Conservation (phyloP, 108 stramenopile species). For the Nitzschia sp. region DNA sequence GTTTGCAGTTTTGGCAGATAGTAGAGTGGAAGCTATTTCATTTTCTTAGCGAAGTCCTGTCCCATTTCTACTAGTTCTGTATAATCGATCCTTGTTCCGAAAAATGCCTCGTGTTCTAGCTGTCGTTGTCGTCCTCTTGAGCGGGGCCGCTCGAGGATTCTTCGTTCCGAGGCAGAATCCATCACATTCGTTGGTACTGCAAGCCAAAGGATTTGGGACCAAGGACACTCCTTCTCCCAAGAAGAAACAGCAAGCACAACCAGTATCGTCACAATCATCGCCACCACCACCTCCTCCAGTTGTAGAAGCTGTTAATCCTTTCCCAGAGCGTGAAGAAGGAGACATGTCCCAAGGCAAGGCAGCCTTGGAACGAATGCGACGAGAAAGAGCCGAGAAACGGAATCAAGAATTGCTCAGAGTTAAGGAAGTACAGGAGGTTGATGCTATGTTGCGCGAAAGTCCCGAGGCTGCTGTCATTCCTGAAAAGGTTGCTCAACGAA, state of each 20-base stretch:
- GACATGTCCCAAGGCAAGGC: slow-evolving; percentile 46
- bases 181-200: background rate
- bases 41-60: too few relatives aligned
- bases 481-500: slow-evolving; percentile 77
- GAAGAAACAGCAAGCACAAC: slow-evolving; percentile 1
- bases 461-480: slow-evolving; percentile 75
- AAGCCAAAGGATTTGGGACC: slow-evolving; percentile 21
- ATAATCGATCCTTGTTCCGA: background rate
- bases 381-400: slow-evolving; percentile 65
- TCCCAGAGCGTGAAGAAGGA: slow-evolving; percentile 1
- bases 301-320: background rate
- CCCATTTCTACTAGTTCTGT: too few relatives aligned
- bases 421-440: slow-evolving; percentile 45
- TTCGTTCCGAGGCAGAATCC: background rate
- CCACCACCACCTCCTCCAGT: background rate
- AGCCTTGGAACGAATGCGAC: slow-evolving; percentile 56
- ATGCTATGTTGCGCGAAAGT: slow-evolving; percentile 49
- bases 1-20: too few relatives aligned
- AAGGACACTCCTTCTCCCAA: slow-evolving; percentile 14
- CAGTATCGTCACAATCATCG: background rate
- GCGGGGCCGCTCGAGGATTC: slow-evolving; percentile 1
- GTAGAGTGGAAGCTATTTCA: too few relatives aligned
- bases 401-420: slow-evolving; percentile 71
- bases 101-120: background rate
- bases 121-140: background rate